Base-by-base conservation (phyloP, 23 red algal species). In the Gracilaria domingensis region DNA sequence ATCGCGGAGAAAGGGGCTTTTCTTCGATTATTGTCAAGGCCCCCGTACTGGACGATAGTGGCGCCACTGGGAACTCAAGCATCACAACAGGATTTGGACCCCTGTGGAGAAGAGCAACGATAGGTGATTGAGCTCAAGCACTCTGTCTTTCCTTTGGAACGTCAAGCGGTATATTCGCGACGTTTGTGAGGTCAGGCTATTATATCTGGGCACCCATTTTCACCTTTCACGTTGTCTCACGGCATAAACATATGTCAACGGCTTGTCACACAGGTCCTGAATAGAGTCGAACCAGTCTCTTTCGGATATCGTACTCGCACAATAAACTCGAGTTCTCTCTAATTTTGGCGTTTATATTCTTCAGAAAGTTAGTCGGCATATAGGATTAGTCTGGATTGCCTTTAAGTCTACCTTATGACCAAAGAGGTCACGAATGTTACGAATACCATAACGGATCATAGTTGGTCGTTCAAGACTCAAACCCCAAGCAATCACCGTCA, bases 401-500 rank as follows among this genome's bases (percentile, higher is more conserved):
- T 94, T 87, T 34, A 98, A 54, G 64, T 95, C 93, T n/a, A 98
- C 93, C 36, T 87, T 84, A 73, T 98, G 97, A 54, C 97, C 97
- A 39, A 98, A 98, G 75, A 98, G 86, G 78, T 98, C 97, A 36
- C 97, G 92, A 65, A 98, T 98, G 61, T 98, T 98, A 33, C 69
- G 30, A 30, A 98, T 74, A 12, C 97, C 97, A 75, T 98, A 98
- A 61, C 88, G 81, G 67, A 98, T 98, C 97, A 98, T 98, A 14
- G 97, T 98, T 17, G 97, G 97, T 33, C 97, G 93, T 84, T 98
- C 97, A 8, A 98, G 86, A 29, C 88, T 93, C 16, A 98, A 74
- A 30, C 97, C 97, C 97, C 97, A 98, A 25, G 97, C 97, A 58
- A 98, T 98, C 23, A 98, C 93, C 35, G 82, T 90, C n/a, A 98